Percentiles rank a stretch among this genome's conserved stretches.
These are phyloP conservation scores for bread wheat (Triticum aestivum) DNA, from an alignment of 176 grass and related monocot genomes.

Conservation along the genomic window DNA sequence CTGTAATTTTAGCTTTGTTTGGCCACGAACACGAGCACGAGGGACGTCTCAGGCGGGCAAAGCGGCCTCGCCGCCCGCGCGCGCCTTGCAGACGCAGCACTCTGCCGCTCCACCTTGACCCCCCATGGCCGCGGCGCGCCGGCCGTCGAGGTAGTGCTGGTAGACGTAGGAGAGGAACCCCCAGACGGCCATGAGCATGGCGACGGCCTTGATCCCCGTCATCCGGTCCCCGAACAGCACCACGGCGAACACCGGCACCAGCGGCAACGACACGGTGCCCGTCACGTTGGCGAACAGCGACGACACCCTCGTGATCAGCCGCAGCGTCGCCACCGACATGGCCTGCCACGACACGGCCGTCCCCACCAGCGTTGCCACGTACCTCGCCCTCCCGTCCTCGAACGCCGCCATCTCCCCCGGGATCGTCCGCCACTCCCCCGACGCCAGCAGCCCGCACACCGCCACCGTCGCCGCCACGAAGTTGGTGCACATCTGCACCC, in stretches of 20 bases:
- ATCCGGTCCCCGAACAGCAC: slow-evolving; percentile 70
- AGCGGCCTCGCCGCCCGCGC: not conserved
- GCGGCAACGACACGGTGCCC: slow-evolving; percentile 51
- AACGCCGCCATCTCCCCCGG: slow-evolving; percentile 51
- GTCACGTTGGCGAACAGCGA: slow-evolving; percentile 90
- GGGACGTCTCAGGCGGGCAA: slow-evolving; percentile 1
- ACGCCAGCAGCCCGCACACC: slow-evolving; percentile 45
- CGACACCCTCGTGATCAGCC: slow-evolving; percentile 54
- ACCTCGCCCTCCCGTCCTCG: slow-evolving; percentile 47
- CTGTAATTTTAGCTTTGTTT: not conserved
- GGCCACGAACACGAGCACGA: too few relatives aligned
- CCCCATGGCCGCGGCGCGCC: not conserved
- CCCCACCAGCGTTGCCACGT: slow-evolving; percentile 57
- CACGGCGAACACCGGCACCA: slow-evolving; percentile 79
- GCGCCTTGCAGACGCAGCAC: slow-evolving; percentile 34
- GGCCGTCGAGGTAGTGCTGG: slow-evolving; percentile 71
- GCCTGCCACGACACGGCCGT: slow-evolving; percentile 60
- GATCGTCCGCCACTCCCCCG: slow-evolving; percentile 51
- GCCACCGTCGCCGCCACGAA: slow-evolving; percentile 31
- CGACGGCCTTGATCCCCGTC: slow-evolving; percentile 62
- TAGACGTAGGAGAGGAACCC: slow-evolving; percentile 85
- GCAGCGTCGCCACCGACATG: slow-evolving; percentile 31
- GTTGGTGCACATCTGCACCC: slow-evolving; percentile 38
- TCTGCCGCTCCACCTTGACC: not conserved
- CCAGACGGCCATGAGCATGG: slow-evolving; percentile 84